Conservation (phyloP, 495 filamentous ascomycete genomes). For the Penicillium paradoxum region DNA sequence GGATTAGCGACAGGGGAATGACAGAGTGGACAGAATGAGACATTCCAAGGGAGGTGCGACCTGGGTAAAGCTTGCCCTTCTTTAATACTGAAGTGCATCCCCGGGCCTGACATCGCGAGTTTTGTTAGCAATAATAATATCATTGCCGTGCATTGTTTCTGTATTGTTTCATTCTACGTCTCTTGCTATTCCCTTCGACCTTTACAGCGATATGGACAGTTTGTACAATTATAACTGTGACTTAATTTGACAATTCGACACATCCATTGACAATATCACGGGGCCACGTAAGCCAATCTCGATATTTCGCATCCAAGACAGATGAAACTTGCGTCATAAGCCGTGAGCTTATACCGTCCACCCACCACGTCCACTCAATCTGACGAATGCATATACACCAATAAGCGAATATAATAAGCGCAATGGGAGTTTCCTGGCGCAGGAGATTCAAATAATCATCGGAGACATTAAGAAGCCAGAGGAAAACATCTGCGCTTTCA, state of each 20-base stretch:
- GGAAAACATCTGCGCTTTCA: constrained; percentile 20
- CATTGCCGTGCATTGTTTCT: too few relatives aligned
- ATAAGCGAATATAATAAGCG: constrained; percentile 26
- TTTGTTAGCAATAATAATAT: too few relatives aligned
- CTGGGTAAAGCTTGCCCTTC: too few relatives aligned
- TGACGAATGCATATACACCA: constrained; percentile 26
- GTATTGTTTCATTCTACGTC: too few relatives aligned
- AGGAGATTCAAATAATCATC: constrained; percentile 24
- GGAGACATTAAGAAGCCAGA: constrained; percentile 20
- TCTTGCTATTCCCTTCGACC: too few relatives aligned
- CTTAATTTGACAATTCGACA: neutral
- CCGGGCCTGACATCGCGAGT: too few relatives aligned
- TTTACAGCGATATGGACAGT: too few relatives aligned
- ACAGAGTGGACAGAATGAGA: too few relatives aligned
- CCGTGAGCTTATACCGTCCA: constrained; percentile 23
- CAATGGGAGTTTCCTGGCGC: constrained; percentile 14
- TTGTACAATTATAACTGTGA: too few relatives aligned
- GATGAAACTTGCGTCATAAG: constrained; percentile 20
- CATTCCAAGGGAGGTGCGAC: too few relatives aligned
- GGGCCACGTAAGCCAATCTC: constrained; percentile 15
- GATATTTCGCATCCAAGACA: constrained; percentile 15
- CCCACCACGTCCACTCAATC: constrained; percentile 33
- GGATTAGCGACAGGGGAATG: too few relatives aligned
- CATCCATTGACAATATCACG: constrained; percentile 3
- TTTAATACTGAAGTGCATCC: too few relatives aligned